These are phyloP conservation scores for Mycena epipterygia DNA, from an alignment of 768 basidiomycete species.

Conservation along the genomic window DNA sequence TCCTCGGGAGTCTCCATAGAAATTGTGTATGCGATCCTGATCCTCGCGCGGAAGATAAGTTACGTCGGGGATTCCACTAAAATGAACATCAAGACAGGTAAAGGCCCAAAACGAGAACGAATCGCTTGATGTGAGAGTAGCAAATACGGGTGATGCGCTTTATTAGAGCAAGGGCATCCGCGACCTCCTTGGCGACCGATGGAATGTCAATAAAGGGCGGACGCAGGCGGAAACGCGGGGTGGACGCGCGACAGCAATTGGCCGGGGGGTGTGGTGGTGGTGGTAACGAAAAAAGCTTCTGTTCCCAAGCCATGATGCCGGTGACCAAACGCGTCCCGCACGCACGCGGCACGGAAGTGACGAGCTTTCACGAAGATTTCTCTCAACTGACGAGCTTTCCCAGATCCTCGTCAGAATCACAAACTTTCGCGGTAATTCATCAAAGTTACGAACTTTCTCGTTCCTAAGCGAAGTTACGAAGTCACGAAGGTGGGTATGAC, in stretches of 20 bases:
- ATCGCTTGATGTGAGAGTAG: conserved; percentile 2
- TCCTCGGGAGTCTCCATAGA: conserved; percentile 9
- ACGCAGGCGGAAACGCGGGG: too few species aligned
- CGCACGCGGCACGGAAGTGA: not conserved
- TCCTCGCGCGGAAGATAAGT: not conserved
- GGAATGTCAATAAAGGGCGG: too few species aligned
- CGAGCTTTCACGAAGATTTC: not conserved
- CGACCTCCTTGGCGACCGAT: too few species aligned
- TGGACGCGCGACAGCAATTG: too few species aligned
- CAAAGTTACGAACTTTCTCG: not conserved
- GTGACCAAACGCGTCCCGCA: not conserved
- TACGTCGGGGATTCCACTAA: not conserved
- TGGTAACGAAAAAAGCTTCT: too few species aligned
- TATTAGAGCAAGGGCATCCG: too few species aligned
- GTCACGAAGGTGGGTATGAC: too few species aligned
- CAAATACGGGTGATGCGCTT: not conserved
- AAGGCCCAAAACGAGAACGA: not conserved
- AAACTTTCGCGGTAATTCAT: not conserved
- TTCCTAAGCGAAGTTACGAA: too few species aligned
- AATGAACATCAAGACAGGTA: not conserved
- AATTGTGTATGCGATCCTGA: not conserved
- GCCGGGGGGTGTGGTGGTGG: too few species aligned
- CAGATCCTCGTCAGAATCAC: not conserved
- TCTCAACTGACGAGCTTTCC: not conserved
- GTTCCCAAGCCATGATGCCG: not conserved